phyloP scores from a whole-genome alignment of 768 basidiomycete species.

The Ephemerocybe angulata region DNA sequence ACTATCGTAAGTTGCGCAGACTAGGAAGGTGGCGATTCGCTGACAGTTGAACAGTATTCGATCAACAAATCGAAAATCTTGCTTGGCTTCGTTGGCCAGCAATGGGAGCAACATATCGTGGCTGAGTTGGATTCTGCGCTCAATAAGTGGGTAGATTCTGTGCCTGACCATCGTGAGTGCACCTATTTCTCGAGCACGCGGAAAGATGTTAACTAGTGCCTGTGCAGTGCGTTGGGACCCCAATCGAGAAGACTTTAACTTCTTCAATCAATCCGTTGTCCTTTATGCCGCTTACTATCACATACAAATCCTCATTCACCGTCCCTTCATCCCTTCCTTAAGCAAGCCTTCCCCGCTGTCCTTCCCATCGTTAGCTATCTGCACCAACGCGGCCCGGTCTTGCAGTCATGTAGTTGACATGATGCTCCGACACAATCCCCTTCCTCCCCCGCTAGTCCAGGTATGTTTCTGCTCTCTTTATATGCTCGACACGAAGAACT shows the following conservation, averaged over 20 bases:
- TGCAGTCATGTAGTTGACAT: conserved; percentile 76
- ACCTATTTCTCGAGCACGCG: too few relatives aligned
- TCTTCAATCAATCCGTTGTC: conserved; percentile 60
- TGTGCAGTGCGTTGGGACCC: conserved; percentile 52
- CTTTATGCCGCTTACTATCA: conserved; percentile 52
- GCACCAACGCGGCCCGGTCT: conserved; percentile 76
- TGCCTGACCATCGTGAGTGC: conserved; percentile 55
- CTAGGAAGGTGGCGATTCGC: background rate
- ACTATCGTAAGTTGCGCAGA: conserved; percentile 50
- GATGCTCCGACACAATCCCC: conserved; percentile 35
- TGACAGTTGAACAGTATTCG: conserved; percentile 54
- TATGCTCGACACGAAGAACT: too few relatives aligned
- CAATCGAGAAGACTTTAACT: conserved; percentile 35
- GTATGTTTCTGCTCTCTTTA: conserved; percentile 18
- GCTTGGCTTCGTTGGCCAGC: conserved; percentile 54
- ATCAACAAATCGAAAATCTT: conserved; percentile 70
- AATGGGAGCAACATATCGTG: conserved; percentile 70
- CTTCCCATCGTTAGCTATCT: conserved; percentile 71
- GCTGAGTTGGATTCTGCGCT: conserved; percentile 69
- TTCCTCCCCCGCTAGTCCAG: conserved; percentile 32
- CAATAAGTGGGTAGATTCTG: conserved; percentile 66
- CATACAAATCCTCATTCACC: conserved; percentile 70
- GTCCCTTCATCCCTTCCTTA: conserved; percentile 69
- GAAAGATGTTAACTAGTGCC: background rate
- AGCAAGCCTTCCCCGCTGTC: conserved; percentile 43